Evolutionary conservation across 495 filamentous ascomycete genomes (phyloP).

Genomic region (Cryomyces antarcticus): DNA sequence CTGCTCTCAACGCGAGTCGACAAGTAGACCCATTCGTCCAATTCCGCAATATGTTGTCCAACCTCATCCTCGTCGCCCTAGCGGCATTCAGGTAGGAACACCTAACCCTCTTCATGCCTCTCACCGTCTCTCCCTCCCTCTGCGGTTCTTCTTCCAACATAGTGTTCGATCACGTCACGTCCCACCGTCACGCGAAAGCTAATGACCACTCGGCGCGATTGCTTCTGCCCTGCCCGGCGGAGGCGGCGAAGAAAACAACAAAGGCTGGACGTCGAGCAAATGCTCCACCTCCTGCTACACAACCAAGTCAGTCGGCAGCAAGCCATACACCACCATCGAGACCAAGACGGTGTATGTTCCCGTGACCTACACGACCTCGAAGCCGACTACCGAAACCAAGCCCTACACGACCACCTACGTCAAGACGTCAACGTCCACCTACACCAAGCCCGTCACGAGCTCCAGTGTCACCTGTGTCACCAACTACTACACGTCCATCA

Average conservation of each 20-base stretch:
- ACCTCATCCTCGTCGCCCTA: too few relatives aligned
- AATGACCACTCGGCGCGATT: neutral
- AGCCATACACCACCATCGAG: neutral
- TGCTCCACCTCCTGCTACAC: neutral
- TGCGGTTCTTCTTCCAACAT: neutral
- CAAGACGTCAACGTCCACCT: neutral
- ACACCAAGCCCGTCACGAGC: too few relatives aligned
- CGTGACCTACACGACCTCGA: neutral
- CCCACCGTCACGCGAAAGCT: neutral
- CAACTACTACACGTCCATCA: too few relatives aligned
- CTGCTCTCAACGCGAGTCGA: too few relatives aligned
- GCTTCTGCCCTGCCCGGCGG: neutral
- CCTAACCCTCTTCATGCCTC: too few relatives aligned
- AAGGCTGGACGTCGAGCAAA: neutral
- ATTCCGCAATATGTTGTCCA: too few relatives aligned
- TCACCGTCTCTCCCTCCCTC: neutral
- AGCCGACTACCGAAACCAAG: neutral
- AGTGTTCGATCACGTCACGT: neutral
- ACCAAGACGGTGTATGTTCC: conserved; percentile 9
- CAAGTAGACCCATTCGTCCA: too few relatives aligned
- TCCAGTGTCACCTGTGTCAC: too few relatives aligned
- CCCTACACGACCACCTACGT: neutral
- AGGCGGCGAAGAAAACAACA: neutral
- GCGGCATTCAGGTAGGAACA: too few relatives aligned
- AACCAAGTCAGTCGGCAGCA: neutral